phyloP scores from a whole-genome alignment of 1,284 basidiomycete species.

The Moesziomyces globuligerus region DNA sequence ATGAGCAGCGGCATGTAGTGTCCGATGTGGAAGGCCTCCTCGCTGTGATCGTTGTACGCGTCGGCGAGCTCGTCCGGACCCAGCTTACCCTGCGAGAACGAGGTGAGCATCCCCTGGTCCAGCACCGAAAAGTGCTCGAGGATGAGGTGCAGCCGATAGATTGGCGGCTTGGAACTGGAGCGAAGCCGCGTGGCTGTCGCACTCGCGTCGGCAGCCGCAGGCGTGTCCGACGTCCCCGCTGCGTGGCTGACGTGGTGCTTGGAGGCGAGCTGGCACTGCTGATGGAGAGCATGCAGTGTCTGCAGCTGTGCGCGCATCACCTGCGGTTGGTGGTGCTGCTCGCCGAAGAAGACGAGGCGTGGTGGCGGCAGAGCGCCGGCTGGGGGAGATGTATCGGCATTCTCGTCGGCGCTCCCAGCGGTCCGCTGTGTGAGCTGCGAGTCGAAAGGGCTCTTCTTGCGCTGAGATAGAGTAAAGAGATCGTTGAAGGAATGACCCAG shows the following conservation, averaged over 20 bases:
- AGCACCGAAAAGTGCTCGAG: slow-evolving; percentile 55
- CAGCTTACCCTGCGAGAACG: slow-evolving; percentile 20
- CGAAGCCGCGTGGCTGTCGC: no score
- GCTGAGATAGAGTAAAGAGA: slow-evolving; percentile 7
- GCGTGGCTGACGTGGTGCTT: neutral
- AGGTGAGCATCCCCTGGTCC: slow-evolving; percentile 50
- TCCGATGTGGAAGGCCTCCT: slow-evolving; percentile 48
- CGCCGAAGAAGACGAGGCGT: slow-evolving; percentile 52
- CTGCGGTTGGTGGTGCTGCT: slow-evolving; percentile 58
- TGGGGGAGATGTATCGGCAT: neutral
- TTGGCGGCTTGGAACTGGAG: slow-evolving; percentile 6
- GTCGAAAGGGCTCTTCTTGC: no score
- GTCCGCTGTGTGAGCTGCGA: no score
- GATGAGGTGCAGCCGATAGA: slow-evolving; percentile 45
- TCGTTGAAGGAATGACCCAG: slow-evolving; percentile 24
- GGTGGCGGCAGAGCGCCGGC: slow-evolving; percentile 21
- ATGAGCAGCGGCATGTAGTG: slow-evolving; percentile 56
- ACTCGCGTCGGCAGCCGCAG: no score
- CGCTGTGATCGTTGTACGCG: slow-evolving; percentile 26
- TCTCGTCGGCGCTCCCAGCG: no score
- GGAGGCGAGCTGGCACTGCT: slow-evolving; percentile 22
- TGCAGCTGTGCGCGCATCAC: slow-evolving; percentile 56
- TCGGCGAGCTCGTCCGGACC: slow-evolving; percentile 24
- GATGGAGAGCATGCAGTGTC: slow-evolving; percentile 29
- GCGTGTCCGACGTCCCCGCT: no score